A percentile compares a stretch with the other conserved stretches of the same genome.
These are phyloP conservation scores for Ustilago tritici DNA, from an alignment of 1,284 basidiomycete genomes.

Conservation along the genomic window DNA sequence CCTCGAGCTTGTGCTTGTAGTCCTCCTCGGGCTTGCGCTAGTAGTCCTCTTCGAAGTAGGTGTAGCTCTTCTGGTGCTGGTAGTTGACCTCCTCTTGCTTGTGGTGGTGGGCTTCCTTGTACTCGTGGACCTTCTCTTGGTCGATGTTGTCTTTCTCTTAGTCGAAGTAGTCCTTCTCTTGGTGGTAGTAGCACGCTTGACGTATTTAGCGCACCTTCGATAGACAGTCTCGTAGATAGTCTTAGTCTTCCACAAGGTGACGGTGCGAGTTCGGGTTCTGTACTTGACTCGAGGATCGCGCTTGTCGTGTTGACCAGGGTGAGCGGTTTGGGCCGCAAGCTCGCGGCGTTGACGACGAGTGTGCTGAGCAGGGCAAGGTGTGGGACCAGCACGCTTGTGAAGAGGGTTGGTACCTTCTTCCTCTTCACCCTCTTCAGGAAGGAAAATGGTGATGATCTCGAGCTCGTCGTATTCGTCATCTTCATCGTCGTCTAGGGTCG, in stretches of 20 bases:
- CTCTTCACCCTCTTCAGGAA: constrained; percentile 24
- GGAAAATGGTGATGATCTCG: constrained; percentile 49
- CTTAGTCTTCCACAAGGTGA: constrained; percentile 24
- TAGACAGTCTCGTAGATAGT: constrained; percentile 47
- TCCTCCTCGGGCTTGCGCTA: constrained; percentile 6
- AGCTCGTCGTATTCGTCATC: constrained; percentile 45
- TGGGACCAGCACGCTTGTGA: constrained; percentile 36
- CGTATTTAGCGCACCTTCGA: constrained; percentile 30
- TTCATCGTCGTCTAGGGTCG: constrained; percentile 12
- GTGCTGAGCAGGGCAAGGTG: constrained; percentile 34
- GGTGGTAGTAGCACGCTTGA: constrained; percentile 8
- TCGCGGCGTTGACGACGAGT: constrained; percentile 23
- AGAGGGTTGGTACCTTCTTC: constrained; percentile 11
- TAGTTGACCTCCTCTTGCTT: constrained; percentile 7
- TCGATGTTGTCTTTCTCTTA: constrained; percentile 1
- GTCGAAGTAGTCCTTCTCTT: neutral
- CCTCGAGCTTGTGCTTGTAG: neutral
- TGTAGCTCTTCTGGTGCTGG: neutral
- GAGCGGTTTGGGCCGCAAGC: constrained; percentile 20
- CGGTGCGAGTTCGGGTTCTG: constrained; percentile 22
- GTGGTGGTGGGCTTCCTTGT: constrained; percentile 10
- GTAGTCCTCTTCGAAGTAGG: constrained; percentile 18
- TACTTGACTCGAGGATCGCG: constrained; percentile 19
- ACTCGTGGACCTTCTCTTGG: neutral
- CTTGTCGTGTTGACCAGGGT: constrained; percentile 16